phyloP scores from a whole-genome alignment of 2,329 filamentous ascomycete species.

The Botrytis fragariae region DNA sequence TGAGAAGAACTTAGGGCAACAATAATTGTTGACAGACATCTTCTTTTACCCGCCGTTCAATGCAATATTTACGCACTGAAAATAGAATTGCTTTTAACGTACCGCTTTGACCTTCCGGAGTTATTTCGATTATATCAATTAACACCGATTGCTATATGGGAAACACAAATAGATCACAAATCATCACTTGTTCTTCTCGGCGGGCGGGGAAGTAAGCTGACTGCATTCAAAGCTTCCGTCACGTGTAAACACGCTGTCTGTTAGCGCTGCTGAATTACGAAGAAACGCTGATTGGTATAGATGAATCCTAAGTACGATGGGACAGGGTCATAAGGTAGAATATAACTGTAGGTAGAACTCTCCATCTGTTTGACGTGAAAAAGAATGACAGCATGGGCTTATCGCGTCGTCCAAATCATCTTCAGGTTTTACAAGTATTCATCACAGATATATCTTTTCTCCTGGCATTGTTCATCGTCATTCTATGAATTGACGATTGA shows the following conservation, averaged over 20 bases:
- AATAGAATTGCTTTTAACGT: not conserved
- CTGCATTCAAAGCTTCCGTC: constrained; percentile 7
- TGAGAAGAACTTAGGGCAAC: not conserved
- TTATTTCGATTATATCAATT: not conserved
- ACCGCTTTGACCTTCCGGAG: not conserved
- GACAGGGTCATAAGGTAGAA: not conserved
- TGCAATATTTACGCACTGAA: not conserved
- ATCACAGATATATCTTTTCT: no score
- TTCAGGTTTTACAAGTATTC: not conserved
- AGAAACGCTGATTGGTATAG: not conserved
- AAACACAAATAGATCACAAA: not conserved
- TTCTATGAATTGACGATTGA: not conserved
- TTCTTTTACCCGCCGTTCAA: not conserved
- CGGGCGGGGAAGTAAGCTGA: constrained; percentile 20
- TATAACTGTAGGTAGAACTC: not conserved
- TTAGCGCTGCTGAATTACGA: not conserved
- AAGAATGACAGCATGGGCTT: not conserved
- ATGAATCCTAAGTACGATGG: not conserved
- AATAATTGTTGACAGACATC: no score
- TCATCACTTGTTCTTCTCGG: constrained; percentile 1
- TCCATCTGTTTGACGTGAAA: not conserved
- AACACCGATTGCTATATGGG: not conserved
- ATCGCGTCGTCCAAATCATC: not conserved
- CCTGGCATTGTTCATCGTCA: not conserved
- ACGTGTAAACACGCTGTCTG: not conserved